A percentile compares a stretch with the other conserved stretches of the same genome.
phyloP scores from a whole-genome alignment of 2,329 filamentous ascomycete species.

The Aspergillus neoniger region DNA sequence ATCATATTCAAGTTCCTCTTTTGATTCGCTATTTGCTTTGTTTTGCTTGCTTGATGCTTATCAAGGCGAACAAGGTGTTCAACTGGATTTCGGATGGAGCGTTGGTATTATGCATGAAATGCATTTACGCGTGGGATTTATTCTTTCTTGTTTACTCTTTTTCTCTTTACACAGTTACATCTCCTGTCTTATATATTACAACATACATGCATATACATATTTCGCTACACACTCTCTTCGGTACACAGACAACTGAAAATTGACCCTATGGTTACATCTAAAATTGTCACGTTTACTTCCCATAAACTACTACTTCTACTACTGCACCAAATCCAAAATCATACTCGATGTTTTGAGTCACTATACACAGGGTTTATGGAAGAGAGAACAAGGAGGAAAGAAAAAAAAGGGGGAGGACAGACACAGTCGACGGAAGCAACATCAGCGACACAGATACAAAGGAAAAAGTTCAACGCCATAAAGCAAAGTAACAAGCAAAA shows the following conservation, averaged over 20 bases:
- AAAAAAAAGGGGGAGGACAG: slow-evolving; percentile 24
- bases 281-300: not conserved
- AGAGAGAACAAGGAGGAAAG: slow-evolving; percentile 20
- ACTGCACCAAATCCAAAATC: not conserved
- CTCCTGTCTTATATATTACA: not conserved
- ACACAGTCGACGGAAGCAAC: not conserved
- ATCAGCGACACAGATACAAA: slow-evolving; percentile 18
- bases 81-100: not conserved
- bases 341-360: slow-evolving; percentile 16
- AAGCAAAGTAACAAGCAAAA: slow-evolving; percentile 23
- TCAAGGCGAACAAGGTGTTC: not conserved
- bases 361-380: slow-evolving; percentile 22
- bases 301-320: not conserved
- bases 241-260: no score
- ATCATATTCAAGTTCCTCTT: no score
- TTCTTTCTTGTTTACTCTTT: not conserved
- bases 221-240: not conserved
- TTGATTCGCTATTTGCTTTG: not conserved
- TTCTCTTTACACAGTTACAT: not conserved
- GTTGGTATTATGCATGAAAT: not conserved
- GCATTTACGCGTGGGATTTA: not conserved
- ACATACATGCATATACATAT: no score
- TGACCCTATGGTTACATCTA: no score
- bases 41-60: not conserved
- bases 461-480: slow-evolving; percentile 39